Conservation (phyloP, 2,329 filamentous ascomycete species). For the Aspergillus ustus region DNA sequence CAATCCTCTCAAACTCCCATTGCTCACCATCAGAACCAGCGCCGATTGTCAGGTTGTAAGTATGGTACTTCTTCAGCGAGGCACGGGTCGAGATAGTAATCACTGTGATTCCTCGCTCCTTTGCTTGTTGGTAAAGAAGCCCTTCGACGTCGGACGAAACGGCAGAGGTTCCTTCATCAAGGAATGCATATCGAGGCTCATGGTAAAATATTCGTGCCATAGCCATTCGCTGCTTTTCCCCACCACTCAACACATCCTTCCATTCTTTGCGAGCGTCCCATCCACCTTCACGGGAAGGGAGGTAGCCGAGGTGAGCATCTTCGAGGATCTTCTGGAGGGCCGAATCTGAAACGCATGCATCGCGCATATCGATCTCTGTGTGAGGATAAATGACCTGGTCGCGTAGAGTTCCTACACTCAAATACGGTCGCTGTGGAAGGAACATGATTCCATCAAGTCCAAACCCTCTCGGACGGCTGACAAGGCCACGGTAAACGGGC, state of each 20-base stretch:
- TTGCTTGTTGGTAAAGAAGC: slow-evolving; percentile 87
- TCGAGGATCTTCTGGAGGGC: slow-evolving; percentile 80
- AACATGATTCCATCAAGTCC: slow-evolving; percentile 98
- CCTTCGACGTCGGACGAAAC: slow-evolving; percentile 92
- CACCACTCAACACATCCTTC: slow-evolving; percentile 97
- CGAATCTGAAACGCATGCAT: slow-evolving; percentile 74
- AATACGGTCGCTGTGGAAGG: slow-evolving; percentile 88
- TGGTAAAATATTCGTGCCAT: slow-evolving; percentile 92
- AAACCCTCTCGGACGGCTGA: slow-evolving; percentile 79
- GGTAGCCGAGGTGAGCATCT: slow-evolving; percentile 82
- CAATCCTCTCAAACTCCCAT: slow-evolving; percentile 93
- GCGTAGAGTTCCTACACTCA: slow-evolving; percentile 87
- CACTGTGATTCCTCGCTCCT: slow-evolving; percentile 89
- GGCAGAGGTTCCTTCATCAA: slow-evolving; percentile 94
- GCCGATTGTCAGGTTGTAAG: slow-evolving; percentile 84
- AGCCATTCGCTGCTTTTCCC: slow-evolving; percentile 94
- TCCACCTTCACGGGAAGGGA: slow-evolving; percentile 88
- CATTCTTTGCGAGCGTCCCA: slow-evolving; percentile 98
- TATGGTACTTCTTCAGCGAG: slow-evolving; percentile 94
- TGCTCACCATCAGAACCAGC: slow-evolving; percentile 78
- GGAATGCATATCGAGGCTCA: slow-evolving; percentile 89
- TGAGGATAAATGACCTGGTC: slow-evolving; percentile 99
- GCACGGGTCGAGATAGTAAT: slow-evolving; percentile 96
- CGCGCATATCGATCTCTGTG: slow-evolving; percentile 90
- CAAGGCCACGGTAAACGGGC: slow-evolving; percentile 92